phyloP scores from a whole-genome alignment of 352 stramenopile genomes.

The Achlya hypogyna region DNA sequence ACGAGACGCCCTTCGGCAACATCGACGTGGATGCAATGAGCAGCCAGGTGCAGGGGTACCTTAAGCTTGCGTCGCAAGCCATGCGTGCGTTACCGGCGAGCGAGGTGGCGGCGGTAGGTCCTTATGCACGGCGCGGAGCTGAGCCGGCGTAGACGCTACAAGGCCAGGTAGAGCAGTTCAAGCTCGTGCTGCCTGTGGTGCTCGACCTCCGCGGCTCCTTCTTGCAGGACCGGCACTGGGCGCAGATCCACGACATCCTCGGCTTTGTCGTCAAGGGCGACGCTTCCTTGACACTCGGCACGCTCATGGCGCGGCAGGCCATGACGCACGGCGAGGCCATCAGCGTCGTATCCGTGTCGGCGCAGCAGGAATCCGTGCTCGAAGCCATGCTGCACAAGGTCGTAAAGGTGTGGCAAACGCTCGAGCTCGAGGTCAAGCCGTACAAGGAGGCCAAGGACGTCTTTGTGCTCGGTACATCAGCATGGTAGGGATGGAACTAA shows the following conservation, averaged over 20 bases:
- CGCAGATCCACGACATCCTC: slow-evolving; percentile 58
- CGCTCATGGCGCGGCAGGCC: slow-evolving; percentile 81
- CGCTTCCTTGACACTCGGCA: slow-evolving; percentile 65
- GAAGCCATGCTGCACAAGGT: slow-evolving; percentile 92
- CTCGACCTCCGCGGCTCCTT: slow-evolving; percentile 52
- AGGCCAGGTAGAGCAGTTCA: slow-evolving; percentile 85
- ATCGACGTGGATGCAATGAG: slow-evolving; percentile 84
- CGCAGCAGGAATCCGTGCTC: slow-evolving; percentile 85
- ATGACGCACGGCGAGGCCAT: slow-evolving; percentile 84
- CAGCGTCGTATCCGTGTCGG: slow-evolving; percentile 69
- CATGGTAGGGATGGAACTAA: neutral
- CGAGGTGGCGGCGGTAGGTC: slow-evolving; percentile 48
- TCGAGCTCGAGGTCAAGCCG: slow-evolving; percentile 87
- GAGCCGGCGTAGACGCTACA: slow-evolving; percentile 44
- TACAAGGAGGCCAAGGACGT: slow-evolving; percentile 93
- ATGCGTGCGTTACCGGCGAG: slow-evolving; percentile 84
- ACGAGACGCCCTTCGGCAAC: slow-evolving; percentile 73
- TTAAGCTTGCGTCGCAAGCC: slow-evolving; percentile 80
- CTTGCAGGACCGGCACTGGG: slow-evolving; percentile 72
- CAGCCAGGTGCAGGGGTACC: slow-evolving; percentile 84
- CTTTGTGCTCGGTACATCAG: slow-evolving; percentile 58
- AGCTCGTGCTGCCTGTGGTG: slow-evolving; percentile 71
- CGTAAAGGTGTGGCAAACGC: slow-evolving; percentile 77
- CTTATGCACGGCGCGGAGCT: neutral
- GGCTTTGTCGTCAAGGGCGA: slow-evolving; percentile 82